Conservation (phyloP, 176 grass and related monocot species). For the Bromus sterilis region DNA sequence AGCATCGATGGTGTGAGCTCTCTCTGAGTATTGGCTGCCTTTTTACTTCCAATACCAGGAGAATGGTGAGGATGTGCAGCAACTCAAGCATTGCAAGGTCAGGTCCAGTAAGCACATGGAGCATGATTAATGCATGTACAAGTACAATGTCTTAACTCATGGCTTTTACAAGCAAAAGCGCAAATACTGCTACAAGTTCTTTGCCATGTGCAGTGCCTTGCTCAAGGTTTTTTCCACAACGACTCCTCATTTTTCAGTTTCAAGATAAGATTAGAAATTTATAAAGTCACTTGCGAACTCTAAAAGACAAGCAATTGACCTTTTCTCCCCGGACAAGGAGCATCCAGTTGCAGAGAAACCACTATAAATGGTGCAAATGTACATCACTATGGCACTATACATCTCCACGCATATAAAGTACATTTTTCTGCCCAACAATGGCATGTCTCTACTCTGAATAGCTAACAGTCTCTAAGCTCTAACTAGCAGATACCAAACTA, state of each 20-base stretch:
- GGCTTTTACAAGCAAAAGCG: too few species aligned
- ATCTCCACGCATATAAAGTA: constrained; percentile 17
- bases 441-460: background rate
- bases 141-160: background rate
- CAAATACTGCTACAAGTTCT: background rate
- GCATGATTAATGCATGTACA: background rate
- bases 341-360: background rate
- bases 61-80: background rate
- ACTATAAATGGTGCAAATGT: background rate
- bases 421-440: background rate
- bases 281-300: background rate
- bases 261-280: background rate
- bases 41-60: background rate
- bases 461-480: background rate
- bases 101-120: background rate
- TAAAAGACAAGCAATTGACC: too few species aligned
- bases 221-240: background rate
- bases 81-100: background rate
- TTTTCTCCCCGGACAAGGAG: background rate
- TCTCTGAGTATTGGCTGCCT: background rate
- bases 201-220: background rate
- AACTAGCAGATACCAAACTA: constrained; percentile 1
- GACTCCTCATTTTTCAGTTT: background rate
- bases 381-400: background rate
- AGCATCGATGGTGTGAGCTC: background rate